A percentile compares a stretch with the other conserved stretches of the same genome.
Conservation (phyloP, 1,139 yeast genomes). For the Saccharomyces hybrid region DNA sequence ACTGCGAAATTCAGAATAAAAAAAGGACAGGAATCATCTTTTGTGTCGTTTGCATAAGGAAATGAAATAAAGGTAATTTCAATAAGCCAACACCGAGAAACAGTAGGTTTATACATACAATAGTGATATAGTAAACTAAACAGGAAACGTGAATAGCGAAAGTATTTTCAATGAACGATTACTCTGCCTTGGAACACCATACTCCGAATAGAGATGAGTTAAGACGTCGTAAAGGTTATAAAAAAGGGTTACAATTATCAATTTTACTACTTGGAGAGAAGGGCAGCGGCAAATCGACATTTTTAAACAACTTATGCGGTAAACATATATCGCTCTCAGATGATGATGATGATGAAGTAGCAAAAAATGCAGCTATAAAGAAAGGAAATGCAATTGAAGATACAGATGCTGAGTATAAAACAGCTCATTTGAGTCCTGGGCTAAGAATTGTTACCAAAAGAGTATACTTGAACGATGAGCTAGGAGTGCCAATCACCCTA, state of each 20-base stretch:
- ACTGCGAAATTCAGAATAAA: background rate
- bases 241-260: slow-evolving; percentile 50
- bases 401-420: background rate
- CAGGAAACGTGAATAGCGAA: background rate
- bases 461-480: slow-evolving; percentile 34
- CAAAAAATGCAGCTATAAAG: slow-evolving; percentile 5
- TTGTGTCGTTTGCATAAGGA: background rate
- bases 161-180: background rate
- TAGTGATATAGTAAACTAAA: background rate
- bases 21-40: background rate
- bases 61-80: too few relatives aligned
- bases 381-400: slow-evolving; percentile 15
- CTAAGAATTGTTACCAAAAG: slow-evolving; percentile 22
- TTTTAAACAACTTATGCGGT: slow-evolving; percentile 54
- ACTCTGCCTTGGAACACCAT: background rate
- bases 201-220: slow-evolving; percentile 34
- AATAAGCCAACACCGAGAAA: background rate
- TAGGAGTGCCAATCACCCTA: slow-evolving; percentile 36
- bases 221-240: slow-evolving; percentile 52
- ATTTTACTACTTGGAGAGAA: slow-evolving; percentile 54
- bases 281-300: slow-evolving; percentile 58
- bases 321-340: slow-evolving; percentile 7
- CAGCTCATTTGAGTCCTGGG: slow-evolving; percentile 24
- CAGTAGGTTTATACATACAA: background rate
- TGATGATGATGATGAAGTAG: slow-evolving; percentile 26